phyloP scores from a whole-genome alignment of 495 filamentous ascomycete genomes.

The Trichocladium uniseriatum region DNA sequence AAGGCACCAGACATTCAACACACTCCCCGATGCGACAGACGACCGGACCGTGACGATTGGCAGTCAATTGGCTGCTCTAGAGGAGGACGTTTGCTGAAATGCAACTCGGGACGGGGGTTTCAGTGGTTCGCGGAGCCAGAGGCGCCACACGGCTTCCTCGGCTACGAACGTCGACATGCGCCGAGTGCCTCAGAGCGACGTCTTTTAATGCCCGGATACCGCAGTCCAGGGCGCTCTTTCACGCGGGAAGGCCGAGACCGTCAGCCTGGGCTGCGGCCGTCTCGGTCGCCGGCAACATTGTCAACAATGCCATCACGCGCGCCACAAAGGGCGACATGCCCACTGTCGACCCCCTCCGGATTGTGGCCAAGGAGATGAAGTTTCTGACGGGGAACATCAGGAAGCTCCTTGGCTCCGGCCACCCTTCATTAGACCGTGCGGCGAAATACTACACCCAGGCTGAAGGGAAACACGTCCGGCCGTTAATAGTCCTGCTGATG shows the following conservation, averaged over 20 bases:
- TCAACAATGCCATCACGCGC: conserved; percentile 57
- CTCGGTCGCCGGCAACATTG: conserved; percentile 66
- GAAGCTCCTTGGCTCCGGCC: conserved; percentile 79
- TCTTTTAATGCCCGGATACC: conserved; percentile 27
- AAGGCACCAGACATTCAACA: background rate
- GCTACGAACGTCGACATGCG: conserved; percentile 21
- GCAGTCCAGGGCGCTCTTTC: conserved; percentile 29
- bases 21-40: conserved; percentile 15
- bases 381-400: conserved; percentile 84
- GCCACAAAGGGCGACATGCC: conserved; percentile 48
- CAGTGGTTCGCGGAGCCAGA: conserved; percentile 26
- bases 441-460: conserved; percentile 98
- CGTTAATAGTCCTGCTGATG: conserved; percentile 91
- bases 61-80: conserved; percentile 22
- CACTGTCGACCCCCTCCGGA: conserved; percentile 60
- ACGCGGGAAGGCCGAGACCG: conserved; percentile 28
- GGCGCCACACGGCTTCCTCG: conserved; percentile 9
- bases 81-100: conserved; percentile 22
- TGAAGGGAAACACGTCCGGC: conserved; percentile 93
- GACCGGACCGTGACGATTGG: conserved; percentile 9
- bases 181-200: conserved; percentile 28
- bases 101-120: conserved; percentile 35
- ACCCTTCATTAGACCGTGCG: conserved; percentile 86
- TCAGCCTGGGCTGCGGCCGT: conserved; percentile 53
- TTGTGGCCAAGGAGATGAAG: conserved; percentile 91